Conservation (phyloP, 805 yeast species). For the Novakomyces olei region DNA sequence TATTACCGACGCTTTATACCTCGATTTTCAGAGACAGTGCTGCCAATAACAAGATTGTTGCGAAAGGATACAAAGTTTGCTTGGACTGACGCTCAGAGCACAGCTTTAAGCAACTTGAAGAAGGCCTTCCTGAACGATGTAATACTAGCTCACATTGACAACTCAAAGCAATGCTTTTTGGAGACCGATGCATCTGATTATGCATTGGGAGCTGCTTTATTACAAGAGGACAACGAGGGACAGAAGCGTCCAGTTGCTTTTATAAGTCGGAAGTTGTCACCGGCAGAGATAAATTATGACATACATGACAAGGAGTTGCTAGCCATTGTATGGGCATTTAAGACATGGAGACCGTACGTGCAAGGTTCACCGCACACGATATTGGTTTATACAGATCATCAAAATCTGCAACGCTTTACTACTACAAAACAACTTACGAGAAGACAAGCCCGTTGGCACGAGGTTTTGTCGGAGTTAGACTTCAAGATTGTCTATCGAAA, state of each 20-base stretch:
- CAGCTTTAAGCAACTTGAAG: no score
- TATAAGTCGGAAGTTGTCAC: slow-evolving; percentile 1
- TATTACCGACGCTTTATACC: neutral
- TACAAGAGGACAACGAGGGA: no score
- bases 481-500: slow-evolving; percentile 3
- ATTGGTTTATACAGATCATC: neutral
- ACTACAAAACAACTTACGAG: slow-evolving; percentile 1
- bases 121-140: neutral
- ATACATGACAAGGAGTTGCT: slow-evolving; percentile 6
- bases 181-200: slow-evolving; percentile 7
- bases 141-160: neutral
- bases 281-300: slow-evolving; percentile 6
- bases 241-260: slow-evolving; percentile 5
- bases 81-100: no score
- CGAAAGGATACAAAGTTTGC: slow-evolving; percentile 5
- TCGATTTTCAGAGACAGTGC: neutral
- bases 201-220: slow-evolving; percentile 3
- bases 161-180: neutral
- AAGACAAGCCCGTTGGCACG: slow-evolving; percentile 4
- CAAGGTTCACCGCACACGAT: neutral
- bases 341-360: neutral
- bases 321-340: neutral
- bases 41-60: neutral
- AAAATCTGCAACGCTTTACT: neutral
- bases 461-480: slow-evolving; percentile 4